Evolutionary conservation across 2,329 filamentous ascomycete genomes (phyloP), one percentile per base, ranked within the genome.

Genomic region (Colletotrichum sp.): DNA sequence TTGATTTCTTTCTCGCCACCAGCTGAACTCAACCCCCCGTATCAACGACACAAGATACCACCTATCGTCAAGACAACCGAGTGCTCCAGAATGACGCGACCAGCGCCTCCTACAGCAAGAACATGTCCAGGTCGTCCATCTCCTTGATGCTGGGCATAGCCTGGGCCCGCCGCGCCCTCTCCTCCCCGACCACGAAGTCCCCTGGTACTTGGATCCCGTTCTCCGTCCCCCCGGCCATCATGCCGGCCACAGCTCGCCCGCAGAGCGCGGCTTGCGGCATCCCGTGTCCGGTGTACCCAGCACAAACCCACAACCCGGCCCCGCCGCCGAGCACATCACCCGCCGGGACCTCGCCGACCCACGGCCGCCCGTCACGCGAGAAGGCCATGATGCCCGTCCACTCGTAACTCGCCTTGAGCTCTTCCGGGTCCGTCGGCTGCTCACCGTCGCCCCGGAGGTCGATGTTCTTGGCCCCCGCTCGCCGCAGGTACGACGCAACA

Each of bases 371-470:
- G 81, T 96, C 95, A 8, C 92, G 86, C 34, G 91, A 92, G 83
- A 92, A 96, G 0, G 93, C 94, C 94, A 96, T 96, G 78, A 96
- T 94, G 0, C 95, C 95, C 3, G 93, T 95, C 95, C 95, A 96
- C 81, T 94, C 92, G 81, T 90, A 91, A 34, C 89, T 84, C 12
- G 90, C 88, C 26, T 84, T 80, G 24, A 95, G 83, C 60, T 87
- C 84, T 36, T 87, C 81, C 48, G 84, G 24, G 26, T 83, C 43
- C 87, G 86, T 9, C 83, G 81, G n/a, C 79, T 71, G 6, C 76
- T 83, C 24, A 84, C 74, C 60, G 79, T 81, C 77, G 3, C 71
- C 77, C n/a, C 77, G 78, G 21, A 91, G 79, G 76, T 88, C 87
- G 32, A 92, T 32, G 76, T 30, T 86, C 83, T 14, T 81, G 79